Evolutionary conservation across 2,329 filamentous ascomycete species (phyloP).

Genomic region (Fusarium sp.): DNA sequence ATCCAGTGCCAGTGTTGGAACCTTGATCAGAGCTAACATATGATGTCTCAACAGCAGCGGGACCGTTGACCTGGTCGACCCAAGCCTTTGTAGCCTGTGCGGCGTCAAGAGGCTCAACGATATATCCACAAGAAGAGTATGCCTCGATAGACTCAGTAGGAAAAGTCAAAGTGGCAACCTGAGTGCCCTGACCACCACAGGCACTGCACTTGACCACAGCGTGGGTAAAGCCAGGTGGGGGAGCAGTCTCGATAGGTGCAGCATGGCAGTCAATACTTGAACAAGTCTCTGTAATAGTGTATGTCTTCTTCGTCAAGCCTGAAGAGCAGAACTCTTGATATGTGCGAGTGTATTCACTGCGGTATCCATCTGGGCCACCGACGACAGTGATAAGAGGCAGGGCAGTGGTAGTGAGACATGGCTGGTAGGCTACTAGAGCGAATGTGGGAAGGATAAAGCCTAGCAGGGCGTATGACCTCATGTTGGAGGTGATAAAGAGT

Average conservation of each 20-base stretch:
- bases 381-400: slow-evolving; percentile 1
- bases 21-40: background rate
- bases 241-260: slow-evolving; percentile 2
- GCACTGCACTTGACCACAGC: slow-evolving; percentile 15
- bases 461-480: background rate
- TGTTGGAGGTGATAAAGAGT: background rate
- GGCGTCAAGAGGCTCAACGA: background rate
- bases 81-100: background rate
- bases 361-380: background rate
- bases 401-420: background rate
- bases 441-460: background rate
- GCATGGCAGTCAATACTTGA: slow-evolving; percentile 4
- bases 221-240: slow-evolving; percentile 12
- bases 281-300: slow-evolving; percentile 13
- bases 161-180: slow-evolving; percentile 13
- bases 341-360: slow-evolving; percentile 4
- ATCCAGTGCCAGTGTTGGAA: too few species aligned
- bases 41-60: background rate
- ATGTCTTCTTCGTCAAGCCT: slow-evolving; percentile 2
- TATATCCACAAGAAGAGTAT: slow-evolving; percentile 18
- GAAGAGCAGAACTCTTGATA: slow-evolving; percentile 2
- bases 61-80: background rate
- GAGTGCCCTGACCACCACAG: background rate
- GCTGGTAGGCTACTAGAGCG: background rate
- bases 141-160: slow-evolving; percentile 5